Evolutionary conservation across 176 grass and related monocot genomes (phyloP).

Genomic region (Eleusine indica): DNA sequence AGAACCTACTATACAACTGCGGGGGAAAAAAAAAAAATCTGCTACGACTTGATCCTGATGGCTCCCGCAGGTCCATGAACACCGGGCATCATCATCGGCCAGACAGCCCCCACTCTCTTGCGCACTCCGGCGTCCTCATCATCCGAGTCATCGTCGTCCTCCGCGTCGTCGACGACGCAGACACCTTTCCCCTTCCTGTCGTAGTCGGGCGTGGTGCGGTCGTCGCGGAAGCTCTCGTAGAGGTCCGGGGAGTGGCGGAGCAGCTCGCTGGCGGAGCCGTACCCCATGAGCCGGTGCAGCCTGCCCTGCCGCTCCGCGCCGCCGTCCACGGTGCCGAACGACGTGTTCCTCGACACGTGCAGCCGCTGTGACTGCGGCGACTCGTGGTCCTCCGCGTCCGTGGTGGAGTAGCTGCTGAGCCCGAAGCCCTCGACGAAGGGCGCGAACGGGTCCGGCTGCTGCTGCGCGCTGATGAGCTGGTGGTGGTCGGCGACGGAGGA

Average conservation of each 20-base stretch:
- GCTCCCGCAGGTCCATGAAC: constrained; percentile 28
- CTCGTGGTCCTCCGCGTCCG: constrained; percentile 33
- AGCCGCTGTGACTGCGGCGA: constrained; percentile 11
- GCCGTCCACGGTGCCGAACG: constrained; percentile 43
- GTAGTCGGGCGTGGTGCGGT: constrained; percentile 40
- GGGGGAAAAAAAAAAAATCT: background rate
- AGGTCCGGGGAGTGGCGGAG: constrained; percentile 44
- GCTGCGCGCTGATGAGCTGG: constrained; percentile 4
- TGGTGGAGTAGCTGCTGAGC: constrained; percentile 55
- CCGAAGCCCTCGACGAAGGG: constrained; percentile 52
- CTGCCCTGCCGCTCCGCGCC: constrained; percentile 23
- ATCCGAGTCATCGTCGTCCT: constrained; percentile 39
- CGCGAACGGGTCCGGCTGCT: constrained; percentile 42
- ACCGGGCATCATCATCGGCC: background rate
- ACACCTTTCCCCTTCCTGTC: constrained; percentile 56
- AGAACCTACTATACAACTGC: background rate
- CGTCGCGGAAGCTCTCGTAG: constrained; percentile 50
- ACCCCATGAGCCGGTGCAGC: constrained; percentile 80
- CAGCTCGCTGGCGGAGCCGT: constrained; percentile 64
- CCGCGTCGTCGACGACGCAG: constrained; percentile 20
- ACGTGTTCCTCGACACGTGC: constrained; percentile 64
- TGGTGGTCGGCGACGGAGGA: background rate
- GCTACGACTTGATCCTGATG: constrained; percentile 43
- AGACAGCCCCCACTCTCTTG: constrained; percentile 21
- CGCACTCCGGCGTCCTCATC: constrained; percentile 15